Evolutionary conservation across 2,329 filamentous ascomycete species (phyloP).

Genomic region (Pseudocercospora fijiensis): DNA sequence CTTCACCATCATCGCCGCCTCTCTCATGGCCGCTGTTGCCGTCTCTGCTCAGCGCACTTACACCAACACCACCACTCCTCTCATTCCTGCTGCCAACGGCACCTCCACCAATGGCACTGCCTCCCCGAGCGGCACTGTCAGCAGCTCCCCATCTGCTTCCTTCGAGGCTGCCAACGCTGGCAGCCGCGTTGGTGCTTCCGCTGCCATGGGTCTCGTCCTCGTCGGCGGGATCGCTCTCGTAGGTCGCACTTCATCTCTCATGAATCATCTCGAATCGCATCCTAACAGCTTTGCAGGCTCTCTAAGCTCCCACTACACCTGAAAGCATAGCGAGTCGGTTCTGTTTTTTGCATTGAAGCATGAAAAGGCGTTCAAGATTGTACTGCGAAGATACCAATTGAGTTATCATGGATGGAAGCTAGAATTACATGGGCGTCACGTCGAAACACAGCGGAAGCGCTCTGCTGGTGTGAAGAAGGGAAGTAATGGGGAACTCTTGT

Average conservation of each 20-base stretch:
- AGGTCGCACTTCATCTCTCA: neutral
- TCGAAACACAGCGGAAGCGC: neutral
- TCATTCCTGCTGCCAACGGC: constrained; percentile 16
- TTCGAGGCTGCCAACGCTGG: constrained; percentile 11
- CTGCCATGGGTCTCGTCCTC: constrained; percentile 19
- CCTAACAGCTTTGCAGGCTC: neutral
- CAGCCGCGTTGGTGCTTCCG: constrained; percentile 15
- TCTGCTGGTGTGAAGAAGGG: neutral
- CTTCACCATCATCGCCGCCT: constrained; percentile 20
- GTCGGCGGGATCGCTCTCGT: constrained; percentile 22
- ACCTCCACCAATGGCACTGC: constrained; percentile 9
- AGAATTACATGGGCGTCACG: neutral
- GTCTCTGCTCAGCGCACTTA: constrained; percentile 8
- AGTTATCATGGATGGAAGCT: neutral
- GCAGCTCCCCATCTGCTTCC: constrained; percentile 6
- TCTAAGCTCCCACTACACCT: neutral
- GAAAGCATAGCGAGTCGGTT: neutral
- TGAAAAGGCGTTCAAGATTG: neutral
- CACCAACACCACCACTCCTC: constrained; percentile 7
- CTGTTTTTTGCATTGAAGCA: neutral
- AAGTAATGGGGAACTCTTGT: neutral
- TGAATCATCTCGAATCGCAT: neutral
- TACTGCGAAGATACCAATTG: constrained; percentile 5
- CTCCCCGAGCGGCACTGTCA: constrained; percentile 10
- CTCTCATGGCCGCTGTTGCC: constrained; percentile 15